These are phyloP conservation scores for Ceratocystis eucalypticola DNA, from an alignment of 2,329 filamentous ascomycete species.

Conservation along the genomic window DNA sequence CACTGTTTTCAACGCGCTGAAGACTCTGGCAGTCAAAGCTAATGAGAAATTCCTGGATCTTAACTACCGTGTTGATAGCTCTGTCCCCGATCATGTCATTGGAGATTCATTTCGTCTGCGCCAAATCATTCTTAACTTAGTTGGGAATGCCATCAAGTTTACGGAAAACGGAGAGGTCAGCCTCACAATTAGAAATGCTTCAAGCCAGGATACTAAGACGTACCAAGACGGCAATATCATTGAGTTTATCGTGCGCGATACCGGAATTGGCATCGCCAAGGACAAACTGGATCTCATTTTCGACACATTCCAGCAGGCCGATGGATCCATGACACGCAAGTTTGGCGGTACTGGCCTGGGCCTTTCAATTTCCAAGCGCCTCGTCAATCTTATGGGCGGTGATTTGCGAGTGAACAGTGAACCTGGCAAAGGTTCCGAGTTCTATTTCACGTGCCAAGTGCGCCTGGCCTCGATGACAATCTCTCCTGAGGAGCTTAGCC, in stretches of 20 bases:
- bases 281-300: constrained; percentile 97
- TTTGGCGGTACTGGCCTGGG: constrained; percentile 92
- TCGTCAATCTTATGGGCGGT: constrained; percentile 93
- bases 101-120: constrained; percentile 92
- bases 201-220: constrained; percentile 41
- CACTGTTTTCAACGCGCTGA: constrained; percentile 92
- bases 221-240: constrained; percentile 67
- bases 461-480: constrained; percentile 71
- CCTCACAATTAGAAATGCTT: constrained; percentile 56
- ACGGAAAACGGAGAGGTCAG: constrained; percentile 94
- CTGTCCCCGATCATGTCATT: constrained; percentile 86
- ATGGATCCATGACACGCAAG: constrained; percentile 89
- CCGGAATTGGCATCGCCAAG: constrained; percentile 87
- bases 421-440: constrained; percentile 80
- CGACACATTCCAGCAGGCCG: constrained; percentile 96
- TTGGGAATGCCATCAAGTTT: constrained; percentile 98
- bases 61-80: constrained; percentile 84
- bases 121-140: constrained; percentile 92
- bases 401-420: constrained; percentile 92
- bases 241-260: constrained; percentile 91
- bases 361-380: constrained; percentile 83
- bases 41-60: constrained; percentile 91
- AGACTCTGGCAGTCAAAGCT: constrained; percentile 91
- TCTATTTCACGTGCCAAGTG: constrained; percentile 92
- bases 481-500: constrained; percentile 62